A percentile compares a stretch with the other conserved stretches of the same genome.
Evolutionary conservation across 2,329 filamentous ascomycete genomes (phyloP).

Genomic region (Aspergillus sp.): DNA sequence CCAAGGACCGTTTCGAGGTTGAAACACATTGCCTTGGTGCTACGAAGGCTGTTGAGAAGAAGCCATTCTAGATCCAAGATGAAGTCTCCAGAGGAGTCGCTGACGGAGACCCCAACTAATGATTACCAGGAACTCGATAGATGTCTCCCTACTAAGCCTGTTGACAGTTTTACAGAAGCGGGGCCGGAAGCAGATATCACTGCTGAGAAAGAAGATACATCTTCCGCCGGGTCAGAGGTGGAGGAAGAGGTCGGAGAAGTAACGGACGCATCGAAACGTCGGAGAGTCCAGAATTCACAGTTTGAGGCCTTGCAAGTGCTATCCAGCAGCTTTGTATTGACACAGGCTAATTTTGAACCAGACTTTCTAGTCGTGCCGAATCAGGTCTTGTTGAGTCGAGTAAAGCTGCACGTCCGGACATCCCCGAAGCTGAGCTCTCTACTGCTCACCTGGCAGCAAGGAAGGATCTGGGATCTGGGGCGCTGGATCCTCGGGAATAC

Average conservation of each 20-base stretch:
- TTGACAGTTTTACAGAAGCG: not conserved
- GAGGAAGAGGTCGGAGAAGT: conserved; percentile 10
- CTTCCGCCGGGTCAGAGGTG: conserved; percentile 23
- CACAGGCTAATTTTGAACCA: conserved; percentile 11
- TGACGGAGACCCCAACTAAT: not conserved
- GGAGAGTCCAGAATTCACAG: conserved; percentile 43
- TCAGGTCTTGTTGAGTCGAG: conserved; percentile 34
- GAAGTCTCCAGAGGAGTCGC: not conserved
- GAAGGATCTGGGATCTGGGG: conserved; percentile 50
- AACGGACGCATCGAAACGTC: conserved; percentile 35
- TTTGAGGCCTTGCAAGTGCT: conserved; percentile 41
- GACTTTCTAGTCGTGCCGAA: conserved; percentile 36
- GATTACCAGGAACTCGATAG: not conserved
- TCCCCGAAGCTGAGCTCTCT: conserved; percentile 42
- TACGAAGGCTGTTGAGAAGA: not conserved
- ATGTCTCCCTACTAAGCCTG: not conserved
- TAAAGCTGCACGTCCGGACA: conserved; percentile 23
- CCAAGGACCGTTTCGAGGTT: too few relatives aligned
- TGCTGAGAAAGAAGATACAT: conserved; percentile 6
- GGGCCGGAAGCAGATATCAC: not conserved
- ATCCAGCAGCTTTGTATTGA: not conserved
- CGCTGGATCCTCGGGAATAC: conserved; percentile 76
- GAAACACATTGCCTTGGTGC: not conserved
- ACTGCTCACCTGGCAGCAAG: conserved; percentile 47
- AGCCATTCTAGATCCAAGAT: not conserved